Evolutionary conservation across 805 yeast genomes (phyloP).

Genomic region (Yamadazyma scolyti): DNA sequence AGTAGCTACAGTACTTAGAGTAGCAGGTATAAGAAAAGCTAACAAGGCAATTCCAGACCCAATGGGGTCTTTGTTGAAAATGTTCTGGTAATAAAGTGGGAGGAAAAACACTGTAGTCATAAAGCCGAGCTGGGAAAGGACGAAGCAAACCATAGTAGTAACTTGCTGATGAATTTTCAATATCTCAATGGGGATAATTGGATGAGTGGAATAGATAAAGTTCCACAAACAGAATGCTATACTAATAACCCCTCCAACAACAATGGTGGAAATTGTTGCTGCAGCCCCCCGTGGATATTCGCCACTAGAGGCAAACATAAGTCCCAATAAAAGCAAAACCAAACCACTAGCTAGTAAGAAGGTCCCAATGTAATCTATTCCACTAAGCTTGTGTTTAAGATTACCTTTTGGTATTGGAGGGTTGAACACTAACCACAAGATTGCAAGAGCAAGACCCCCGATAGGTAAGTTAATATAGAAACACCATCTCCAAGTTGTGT

Average conservation of each 20-base stretch:
- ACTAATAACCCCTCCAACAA: conserved; percentile 38
- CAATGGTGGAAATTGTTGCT: conserved; percentile 45
- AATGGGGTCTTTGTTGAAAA: conserved; percentile 38
- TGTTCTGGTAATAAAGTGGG: conserved; percentile 47
- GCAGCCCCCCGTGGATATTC: conserved; percentile 50
- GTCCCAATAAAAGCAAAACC: conserved; percentile 43
- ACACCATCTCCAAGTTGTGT: conserved; percentile 72
- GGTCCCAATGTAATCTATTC: conserved; percentile 47
- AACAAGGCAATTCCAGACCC: conserved; percentile 44
- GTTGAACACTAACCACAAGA: conserved; percentile 37
- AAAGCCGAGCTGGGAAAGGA: conserved; percentile 20
- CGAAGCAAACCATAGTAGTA: conserved; percentile 27
- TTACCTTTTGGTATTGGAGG: conserved; percentile 45
- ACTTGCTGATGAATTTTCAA: conserved; percentile 33
- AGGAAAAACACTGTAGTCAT: conserved; percentile 24
- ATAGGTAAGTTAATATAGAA: conserved; percentile 66
- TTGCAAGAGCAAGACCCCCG: conserved; percentile 47
- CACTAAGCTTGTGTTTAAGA: conserved; percentile 29
- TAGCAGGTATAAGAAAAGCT: conserved; percentile 40
- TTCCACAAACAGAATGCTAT: conserved; percentile 38
- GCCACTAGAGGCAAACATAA: conserved; percentile 48
- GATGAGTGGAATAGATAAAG: conserved; percentile 36
- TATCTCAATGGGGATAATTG: conserved; percentile 45
- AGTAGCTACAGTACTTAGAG: conserved; percentile 27
- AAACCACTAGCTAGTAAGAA: conserved; percentile 36